Percentiles rank a stretch among this genome's conserved stretches.
Conservation (phyloP, 116 monocot species). For the Cymodocea nodosa region DNA sequence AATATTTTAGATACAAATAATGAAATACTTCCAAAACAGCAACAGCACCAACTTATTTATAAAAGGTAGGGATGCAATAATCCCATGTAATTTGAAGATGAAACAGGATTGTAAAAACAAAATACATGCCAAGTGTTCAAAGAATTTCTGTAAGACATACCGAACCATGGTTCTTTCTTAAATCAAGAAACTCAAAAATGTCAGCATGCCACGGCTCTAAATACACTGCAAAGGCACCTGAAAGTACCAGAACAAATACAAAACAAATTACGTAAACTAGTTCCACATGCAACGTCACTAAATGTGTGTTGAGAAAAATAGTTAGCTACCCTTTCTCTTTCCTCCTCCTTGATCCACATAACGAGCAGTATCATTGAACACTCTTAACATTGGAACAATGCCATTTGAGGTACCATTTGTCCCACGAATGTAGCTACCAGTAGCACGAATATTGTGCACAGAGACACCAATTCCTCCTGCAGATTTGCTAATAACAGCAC, state of each 20-base stretch:
- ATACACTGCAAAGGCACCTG: slow-evolving; percentile 98
- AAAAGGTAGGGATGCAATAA: too few species aligned
- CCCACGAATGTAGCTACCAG: slow-evolving; percentile 85
- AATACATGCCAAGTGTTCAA: neutral
- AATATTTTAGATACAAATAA: too few species aligned
- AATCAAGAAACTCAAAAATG: slow-evolving; percentile 91
- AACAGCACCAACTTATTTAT: too few species aligned
- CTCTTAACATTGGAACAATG: slow-evolving; percentile 93
- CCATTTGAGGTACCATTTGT: slow-evolving; percentile 98
- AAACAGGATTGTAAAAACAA: neutral
- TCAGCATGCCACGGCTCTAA: slow-evolving; percentile 99
- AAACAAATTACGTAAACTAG: too few species aligned
- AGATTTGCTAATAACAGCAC: slow-evolving; percentile 95
- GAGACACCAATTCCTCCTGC: slow-evolving; percentile 99
- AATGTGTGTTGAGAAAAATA: too few species aligned
- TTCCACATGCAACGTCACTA: neutral
- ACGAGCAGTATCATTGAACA: slow-evolving; percentile 96
- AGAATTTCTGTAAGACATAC: slow-evolving; percentile 16
- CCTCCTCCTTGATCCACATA: slow-evolving; percentile 99
- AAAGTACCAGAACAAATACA: neutral
- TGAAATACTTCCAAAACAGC: too few species aligned
- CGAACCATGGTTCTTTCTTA: slow-evolving; percentile 97
- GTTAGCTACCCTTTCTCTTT: slow-evolving; percentile 76
- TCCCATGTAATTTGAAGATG: too few species aligned
- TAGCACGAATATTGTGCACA: slow-evolving; percentile 88